Evolutionary conservation across 768 basidiomycete genomes (phyloP).

Genomic region (Tricholoma sp.): DNA sequence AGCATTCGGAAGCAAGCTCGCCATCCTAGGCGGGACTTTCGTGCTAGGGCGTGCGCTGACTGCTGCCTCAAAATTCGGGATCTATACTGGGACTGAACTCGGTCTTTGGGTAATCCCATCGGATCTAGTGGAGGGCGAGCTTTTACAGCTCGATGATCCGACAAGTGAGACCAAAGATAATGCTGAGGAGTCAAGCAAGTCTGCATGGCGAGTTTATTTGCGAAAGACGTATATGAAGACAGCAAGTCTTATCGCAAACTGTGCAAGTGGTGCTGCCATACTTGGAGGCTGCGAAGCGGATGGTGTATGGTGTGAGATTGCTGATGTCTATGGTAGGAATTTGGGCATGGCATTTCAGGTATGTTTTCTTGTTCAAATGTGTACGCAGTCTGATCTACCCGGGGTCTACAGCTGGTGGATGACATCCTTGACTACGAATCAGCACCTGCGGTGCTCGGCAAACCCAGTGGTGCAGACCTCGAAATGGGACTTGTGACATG

Average conservation of each 20-base stretch:
- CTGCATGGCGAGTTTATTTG: conserved; percentile 77
- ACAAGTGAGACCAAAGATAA: conserved; percentile 18
- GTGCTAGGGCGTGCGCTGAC: conserved; percentile 81
- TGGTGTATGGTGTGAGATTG: conserved; percentile 87
- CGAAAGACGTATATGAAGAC: conserved; percentile 94
- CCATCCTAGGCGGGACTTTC: conserved; percentile 88
- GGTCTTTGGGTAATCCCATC: conserved; percentile 82
- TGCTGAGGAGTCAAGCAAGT: conserved; percentile 21
- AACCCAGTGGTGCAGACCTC: conserved; percentile 86
- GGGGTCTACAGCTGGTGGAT: conserved; percentile 71
- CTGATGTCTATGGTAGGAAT: conserved; percentile 92
- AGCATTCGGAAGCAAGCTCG: conserved; percentile 84
- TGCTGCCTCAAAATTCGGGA: conserved; percentile 74
- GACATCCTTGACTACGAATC: conserved; percentile 92
- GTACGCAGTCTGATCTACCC: neutral
- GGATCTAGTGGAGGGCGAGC: conserved; percentile 91
- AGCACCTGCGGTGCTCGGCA: conserved; percentile 70
- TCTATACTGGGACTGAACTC: conserved; percentile 79
- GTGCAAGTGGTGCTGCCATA: conserved; percentile 78
- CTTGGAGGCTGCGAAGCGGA: conserved; percentile 81
- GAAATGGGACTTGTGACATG: conserved; percentile 86
- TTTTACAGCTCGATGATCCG: conserved; percentile 71
- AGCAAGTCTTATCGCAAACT: conserved; percentile 90
- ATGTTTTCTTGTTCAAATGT: conserved; percentile 12
- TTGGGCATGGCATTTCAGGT: conserved; percentile 96